Evolutionary conservation across 345 rosid genomes (phyloP).

Genomic region (Microcos paniculata): DNA sequence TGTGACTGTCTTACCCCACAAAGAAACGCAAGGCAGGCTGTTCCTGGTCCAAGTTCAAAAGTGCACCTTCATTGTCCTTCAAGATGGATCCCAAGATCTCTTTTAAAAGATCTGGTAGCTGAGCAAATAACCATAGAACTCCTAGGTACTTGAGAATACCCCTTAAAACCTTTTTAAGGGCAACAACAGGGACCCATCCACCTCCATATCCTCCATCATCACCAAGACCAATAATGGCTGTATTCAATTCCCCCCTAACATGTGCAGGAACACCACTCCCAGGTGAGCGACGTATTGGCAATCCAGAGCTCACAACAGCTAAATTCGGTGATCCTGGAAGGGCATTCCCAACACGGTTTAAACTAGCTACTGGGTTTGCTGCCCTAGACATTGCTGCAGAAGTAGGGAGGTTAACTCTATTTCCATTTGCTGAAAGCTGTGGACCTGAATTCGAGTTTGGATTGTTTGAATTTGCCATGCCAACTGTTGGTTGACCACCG

Average conservation of each 20-base stretch:
- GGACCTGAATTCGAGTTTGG: conserved; percentile 45
- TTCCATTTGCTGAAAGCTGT: conserved; percentile 64
- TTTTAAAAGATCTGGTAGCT: conserved; percentile 87
- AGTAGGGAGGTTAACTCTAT: conserved; percentile 57
- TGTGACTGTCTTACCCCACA: conserved; percentile 71
- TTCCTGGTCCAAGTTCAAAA: conserved; percentile 96
- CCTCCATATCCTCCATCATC: conserved; percentile 99
- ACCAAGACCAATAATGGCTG: conserved; percentile 96
- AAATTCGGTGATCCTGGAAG: conserved; percentile 63
- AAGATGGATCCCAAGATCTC: conserved; percentile 93
- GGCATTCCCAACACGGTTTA: conserved; percentile 72
- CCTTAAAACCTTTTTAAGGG: conserved; percentile 93
- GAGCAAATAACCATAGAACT: conserved; percentile 95
- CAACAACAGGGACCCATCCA: conserved; percentile 99
- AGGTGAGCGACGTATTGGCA: conserved; percentile 79
- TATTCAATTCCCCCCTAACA: conserved; percentile 92
- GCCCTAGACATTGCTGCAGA: conserved; percentile 66
- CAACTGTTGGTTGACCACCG: conserved; percentile 65
- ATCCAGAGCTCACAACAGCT: conserved; percentile 55
- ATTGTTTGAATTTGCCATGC: conserved; percentile 44
- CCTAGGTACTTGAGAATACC: conserved; percentile 98
- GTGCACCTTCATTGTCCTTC: conserved; percentile 91
- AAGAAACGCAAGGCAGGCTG: conserved; percentile 98
- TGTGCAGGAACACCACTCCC: conserved; percentile 83
- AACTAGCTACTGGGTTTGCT: conserved; percentile 52